These are phyloP conservation scores for Penicillium diatomitis DNA, from an alignment of 495 filamentous ascomycete genomes.

Conservation along the genomic window DNA sequence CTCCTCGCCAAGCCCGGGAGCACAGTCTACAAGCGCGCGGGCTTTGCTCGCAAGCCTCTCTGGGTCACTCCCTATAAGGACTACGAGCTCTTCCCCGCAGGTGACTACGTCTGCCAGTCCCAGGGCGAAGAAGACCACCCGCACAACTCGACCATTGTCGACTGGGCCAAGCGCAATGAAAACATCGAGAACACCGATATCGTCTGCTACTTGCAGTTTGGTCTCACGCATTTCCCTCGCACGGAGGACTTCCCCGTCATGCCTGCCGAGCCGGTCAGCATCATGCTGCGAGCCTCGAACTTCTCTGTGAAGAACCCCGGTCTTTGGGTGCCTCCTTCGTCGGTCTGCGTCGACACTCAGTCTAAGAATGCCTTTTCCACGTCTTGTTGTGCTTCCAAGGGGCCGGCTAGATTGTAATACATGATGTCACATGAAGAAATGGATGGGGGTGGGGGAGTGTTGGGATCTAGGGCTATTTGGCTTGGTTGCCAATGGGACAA, in stretches of 20 bases:
- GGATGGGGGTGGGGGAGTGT: not conserved
- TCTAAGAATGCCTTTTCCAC: slow-evolving; percentile 18
- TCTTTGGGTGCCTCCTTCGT: slow-evolving; percentile 55
- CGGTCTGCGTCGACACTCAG: slow-evolving; percentile 22
- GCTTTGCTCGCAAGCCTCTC: slow-evolving; percentile 27
- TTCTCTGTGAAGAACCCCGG: slow-evolving; percentile 66
- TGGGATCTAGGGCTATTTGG: not conserved
- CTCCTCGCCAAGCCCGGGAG: slow-evolving; percentile 29
- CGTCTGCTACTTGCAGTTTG: slow-evolving; percentile 51
- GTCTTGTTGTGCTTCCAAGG: slow-evolving; percentile 19
- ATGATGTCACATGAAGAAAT: not conserved
- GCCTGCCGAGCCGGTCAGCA: slow-evolving; percentile 63
- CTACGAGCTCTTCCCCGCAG: slow-evolving; percentile 38
- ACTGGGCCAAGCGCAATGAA: slow-evolving; percentile 42
- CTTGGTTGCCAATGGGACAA: not conserved
- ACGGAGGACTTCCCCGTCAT: slow-evolving; percentile 58
- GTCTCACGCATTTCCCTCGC: slow-evolving; percentile 48
- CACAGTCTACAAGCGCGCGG: slow-evolving; percentile 30
- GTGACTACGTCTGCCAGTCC: slow-evolving; percentile 42
- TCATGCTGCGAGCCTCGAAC: slow-evolving; percentile 55
- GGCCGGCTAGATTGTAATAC: slow-evolving; percentile 11
- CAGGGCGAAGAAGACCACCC: slow-evolving; percentile 28
- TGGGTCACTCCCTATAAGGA: slow-evolving; percentile 34
- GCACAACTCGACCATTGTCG: slow-evolving; percentile 22
- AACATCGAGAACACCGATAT: slow-evolving; percentile 44